These are phyloP conservation scores for Gossypium turneri DNA, from an alignment of 345 rosid genomes.

Conservation along the genomic window DNA sequence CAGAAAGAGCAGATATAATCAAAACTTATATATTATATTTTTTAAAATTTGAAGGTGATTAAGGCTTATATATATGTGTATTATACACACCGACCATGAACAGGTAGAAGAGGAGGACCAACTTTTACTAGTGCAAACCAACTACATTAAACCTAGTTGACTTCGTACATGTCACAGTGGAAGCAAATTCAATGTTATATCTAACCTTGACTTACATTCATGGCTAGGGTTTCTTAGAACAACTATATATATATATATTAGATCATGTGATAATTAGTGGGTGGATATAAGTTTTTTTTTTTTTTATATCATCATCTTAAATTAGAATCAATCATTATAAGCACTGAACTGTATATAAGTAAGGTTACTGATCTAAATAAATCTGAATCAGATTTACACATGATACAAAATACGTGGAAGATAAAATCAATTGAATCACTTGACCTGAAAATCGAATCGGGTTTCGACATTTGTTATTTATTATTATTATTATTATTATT, in stretches of 20 bases:
- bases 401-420: too few species aligned
- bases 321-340: too few species aligned
- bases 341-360: too few species aligned
- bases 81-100: background rate
- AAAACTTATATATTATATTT: too few species aligned
- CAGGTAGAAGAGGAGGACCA: background rate
- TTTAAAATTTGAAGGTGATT: background rate
- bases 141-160: background rate
- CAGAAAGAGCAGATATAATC: too few species aligned
- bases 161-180: background rate
- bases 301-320: background rate
- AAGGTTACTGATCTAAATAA: too few species aligned
- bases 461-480: background rate
- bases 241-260: background rate
- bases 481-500: background rate
- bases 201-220: conserved; percentile 9
- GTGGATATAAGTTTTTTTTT: background rate
- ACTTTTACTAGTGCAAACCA: background rate
- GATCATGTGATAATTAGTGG: background rate
- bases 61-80: background rate
- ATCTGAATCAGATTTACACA: too few species aligned
- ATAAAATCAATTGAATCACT: too few species aligned
- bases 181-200: background rate
- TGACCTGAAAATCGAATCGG: too few species aligned
- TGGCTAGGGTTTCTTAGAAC: background rate